These are phyloP conservation scores for Mortierella polycephala DNA, from an alignment of 371 early-diverging fungal genomes.

Conservation along the genomic window DNA sequence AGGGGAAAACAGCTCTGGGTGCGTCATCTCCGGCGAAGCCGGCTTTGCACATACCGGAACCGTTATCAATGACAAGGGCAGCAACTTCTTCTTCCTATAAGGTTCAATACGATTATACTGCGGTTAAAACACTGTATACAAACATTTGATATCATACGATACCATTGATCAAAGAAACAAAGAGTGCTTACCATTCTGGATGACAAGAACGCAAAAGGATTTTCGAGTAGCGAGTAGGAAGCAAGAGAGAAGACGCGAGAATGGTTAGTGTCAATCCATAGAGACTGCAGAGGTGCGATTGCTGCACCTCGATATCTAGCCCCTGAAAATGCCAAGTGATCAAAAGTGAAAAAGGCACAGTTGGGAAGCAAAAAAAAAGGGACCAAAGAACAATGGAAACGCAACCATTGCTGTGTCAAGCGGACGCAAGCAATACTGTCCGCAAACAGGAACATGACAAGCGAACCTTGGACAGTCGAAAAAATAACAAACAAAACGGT, in stretches of 20 bases:
- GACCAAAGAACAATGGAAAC: not conserved
- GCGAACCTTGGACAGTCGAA: too few relatives aligned
- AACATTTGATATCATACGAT: not conserved
- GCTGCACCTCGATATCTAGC: not conserved
- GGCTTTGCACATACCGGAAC: slow-evolving; percentile 96
- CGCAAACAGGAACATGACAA: too few relatives aligned
- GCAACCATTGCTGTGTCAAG: too few relatives aligned
- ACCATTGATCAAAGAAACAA: not conserved
- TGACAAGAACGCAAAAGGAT: not conserved
- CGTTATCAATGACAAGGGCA: slow-evolving; percentile 67
- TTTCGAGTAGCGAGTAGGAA: not conserved
- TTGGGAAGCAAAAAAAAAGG: not conserved
- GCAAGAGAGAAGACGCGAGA: not conserved
- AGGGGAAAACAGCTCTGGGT: slow-evolving; percentile 93
- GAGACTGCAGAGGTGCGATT: not conserved
- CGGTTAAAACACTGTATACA: not conserved
- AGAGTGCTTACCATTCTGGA: slow-evolving; percentile 18
- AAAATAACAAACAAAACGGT: too few relatives aligned
- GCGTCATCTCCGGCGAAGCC: slow-evolving; percentile 97
- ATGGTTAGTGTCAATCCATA: not conserved
- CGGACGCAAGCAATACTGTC: too few relatives aligned
- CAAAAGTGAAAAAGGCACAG: not conserved
- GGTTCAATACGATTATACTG: not conserved
- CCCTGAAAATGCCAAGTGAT: slow-evolving; percentile 6
- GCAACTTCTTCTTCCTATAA: slow-evolving; percentile 41